These are phyloP conservation scores for Lipomyces spencermartinsiae DNA, from an alignment of 805 yeast species.

Conservation along the genomic window DNA sequence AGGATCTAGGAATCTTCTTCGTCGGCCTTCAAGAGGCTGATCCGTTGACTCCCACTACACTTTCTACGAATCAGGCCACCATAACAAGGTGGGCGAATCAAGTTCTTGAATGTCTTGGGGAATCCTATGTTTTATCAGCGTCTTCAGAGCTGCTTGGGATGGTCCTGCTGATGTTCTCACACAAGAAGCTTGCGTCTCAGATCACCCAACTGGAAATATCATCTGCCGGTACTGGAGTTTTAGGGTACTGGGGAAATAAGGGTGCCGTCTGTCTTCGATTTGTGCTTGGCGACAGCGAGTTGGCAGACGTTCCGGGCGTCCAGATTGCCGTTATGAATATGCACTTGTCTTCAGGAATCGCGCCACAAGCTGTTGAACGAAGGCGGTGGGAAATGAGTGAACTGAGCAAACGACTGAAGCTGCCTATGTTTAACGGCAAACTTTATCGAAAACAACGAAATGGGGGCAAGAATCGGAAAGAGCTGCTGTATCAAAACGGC, in stretches of 20 bases:
- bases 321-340: conserved; percentile 53
- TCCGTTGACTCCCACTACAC: conserved; percentile 52
- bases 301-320: conserved; percentile 42
- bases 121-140: conserved; percentile 49
- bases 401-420: conserved; percentile 45
- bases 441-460: conserved; percentile 31
- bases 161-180: conserved; percentile 55
- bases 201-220: conserved; percentile 50
- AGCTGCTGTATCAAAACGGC: conserved; percentile 42
- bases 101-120: conserved; percentile 41
- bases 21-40: conserved; percentile 60
- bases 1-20: conserved; percentile 46
- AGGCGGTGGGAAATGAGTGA: conserved; percentile 56
- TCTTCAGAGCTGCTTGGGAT: conserved; percentile 60
- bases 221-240: conserved; percentile 62
- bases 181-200: conserved; percentile 47
- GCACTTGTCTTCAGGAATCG: conserved; percentile 62
- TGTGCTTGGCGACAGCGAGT: conserved; percentile 49
- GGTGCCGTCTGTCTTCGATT: conserved; percentile 61
- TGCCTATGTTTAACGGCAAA: conserved; percentile 39
- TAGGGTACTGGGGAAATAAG: conserved; percentile 66
- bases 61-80: conserved; percentile 46
- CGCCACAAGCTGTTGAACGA: conserved; percentile 47
- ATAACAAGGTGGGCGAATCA: conserved; percentile 39
- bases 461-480: conserved; percentile 33